A percentile compares a stretch with the other conserved stretches of the same genome.
Evolutionary conservation across 1,284 basidiomycete species (phyloP).

Genomic region (Moesziomyces globuligerus): DNA sequence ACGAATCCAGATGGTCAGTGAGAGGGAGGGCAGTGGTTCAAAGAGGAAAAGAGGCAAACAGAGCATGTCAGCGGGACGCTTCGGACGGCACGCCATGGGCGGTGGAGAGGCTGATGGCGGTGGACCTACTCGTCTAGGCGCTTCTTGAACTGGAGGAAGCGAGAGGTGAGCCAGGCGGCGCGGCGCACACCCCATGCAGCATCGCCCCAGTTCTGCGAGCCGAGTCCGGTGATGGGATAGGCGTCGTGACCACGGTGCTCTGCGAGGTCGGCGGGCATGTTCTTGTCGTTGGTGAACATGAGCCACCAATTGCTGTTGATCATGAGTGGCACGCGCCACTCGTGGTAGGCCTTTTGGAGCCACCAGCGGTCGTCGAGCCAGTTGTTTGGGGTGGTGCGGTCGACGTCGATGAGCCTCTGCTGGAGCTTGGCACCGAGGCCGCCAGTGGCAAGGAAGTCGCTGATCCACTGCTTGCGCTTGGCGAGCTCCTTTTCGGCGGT

Average conservation of each 20-base stretch:
- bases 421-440: conserved; percentile 81
- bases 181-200: conserved; percentile 83
- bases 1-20: neutral
- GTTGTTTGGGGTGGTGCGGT: conserved; percentile 84
- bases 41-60: neutral
- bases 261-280: conserved; percentile 67
- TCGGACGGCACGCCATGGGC: too few relatives aligned
- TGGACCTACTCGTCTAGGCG: conserved; percentile 73
- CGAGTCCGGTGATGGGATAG: conserved; percentile 44
- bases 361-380: conserved; percentile 97
- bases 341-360: conserved; percentile 88
- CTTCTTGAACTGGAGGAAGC: conserved; percentile 82
- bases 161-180: conserved; percentile 82
- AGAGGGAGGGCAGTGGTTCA: neutral
- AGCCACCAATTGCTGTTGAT: conserved; percentile 99
- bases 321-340: conserved; percentile 85
- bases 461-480: conserved; percentile 75
- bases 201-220: conserved; percentile 58
- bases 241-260: conserved; percentile 61
- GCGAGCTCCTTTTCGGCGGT: conserved; percentile 74
- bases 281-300: conserved; percentile 74
- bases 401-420: conserved; percentile 83
- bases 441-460: conserved; percentile 75
- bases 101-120: neutral
- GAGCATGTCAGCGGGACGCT: conserved; percentile 5